Evolutionary conservation across 1,284 basidiomycete genomes (phyloP).

Genomic region (Sporisorium exsertum): DNA sequence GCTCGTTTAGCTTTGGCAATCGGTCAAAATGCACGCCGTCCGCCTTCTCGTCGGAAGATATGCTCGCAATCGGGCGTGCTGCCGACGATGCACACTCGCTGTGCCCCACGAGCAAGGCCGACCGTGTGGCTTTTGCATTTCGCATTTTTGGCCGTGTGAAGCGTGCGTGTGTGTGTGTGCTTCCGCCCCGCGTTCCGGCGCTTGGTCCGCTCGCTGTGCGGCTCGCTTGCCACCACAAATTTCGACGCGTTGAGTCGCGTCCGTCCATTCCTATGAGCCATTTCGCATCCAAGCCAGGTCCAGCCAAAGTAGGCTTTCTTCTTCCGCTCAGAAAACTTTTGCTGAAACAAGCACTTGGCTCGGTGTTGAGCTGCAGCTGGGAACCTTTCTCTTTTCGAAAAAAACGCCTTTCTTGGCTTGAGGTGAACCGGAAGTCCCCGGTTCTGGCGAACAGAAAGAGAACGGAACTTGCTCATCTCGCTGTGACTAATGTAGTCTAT

Average conservation of each 20-base stretch:
- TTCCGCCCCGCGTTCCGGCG: not conserved
- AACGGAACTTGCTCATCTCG: too few relatives aligned
- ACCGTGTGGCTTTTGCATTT: not conserved
- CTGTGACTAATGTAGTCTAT: too few relatives aligned
- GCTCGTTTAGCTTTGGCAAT: not conserved
- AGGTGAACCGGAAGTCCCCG: too few relatives aligned
- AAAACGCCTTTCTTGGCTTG: not conserved
- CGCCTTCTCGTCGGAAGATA: not conserved
- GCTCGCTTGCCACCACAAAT: not conserved
- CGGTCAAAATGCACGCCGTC: not conserved
- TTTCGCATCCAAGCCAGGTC: not conserved
- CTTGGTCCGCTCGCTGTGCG: not conserved
- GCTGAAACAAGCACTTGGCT: not conserved
- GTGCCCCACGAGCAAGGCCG: not conserved
- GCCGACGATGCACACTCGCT: not conserved
- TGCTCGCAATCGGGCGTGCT: not conserved
- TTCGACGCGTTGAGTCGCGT: conserved; percentile 1
- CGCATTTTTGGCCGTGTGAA: not conserved
- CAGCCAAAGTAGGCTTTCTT: not conserved
- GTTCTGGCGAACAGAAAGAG: too few relatives aligned
- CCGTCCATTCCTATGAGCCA: not conserved
- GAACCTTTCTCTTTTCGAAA: not conserved
- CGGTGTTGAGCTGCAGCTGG: not conserved
- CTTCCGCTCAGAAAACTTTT: not conserved
- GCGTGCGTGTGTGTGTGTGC: not conserved